Base-by-base conservation (phyloP, 2,329 filamentous ascomycete species). In the Calonectria multiphialidica region DNA sequence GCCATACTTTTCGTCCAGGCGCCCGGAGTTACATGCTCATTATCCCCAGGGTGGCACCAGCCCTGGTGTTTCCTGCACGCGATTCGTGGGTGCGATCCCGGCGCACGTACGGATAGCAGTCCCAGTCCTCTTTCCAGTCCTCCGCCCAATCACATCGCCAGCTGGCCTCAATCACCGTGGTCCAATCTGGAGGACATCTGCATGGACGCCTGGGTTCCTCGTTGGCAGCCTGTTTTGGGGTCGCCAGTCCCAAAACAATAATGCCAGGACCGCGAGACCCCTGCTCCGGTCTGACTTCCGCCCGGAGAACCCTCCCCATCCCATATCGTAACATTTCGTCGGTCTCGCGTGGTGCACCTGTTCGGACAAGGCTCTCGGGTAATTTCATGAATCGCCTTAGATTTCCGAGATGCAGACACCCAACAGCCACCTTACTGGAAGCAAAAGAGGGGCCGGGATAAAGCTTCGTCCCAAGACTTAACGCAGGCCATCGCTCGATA, bases 401-500 rank as follows among this genome's bases (percentile, higher is more conserved):
- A 66, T 62, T 70, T 72, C 71, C 69, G 68, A 61, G 74, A 66
- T 70, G 68, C 16, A 72, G 42, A 71, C 66, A 66, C 74, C 70
- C 59, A 72, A 49, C 74, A 77, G 72, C 75, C 75, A 70, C 49
- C 35, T 72, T 72, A 57, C 68, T 76, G 70, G 75, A 70, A 77
- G 67, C 59, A 66, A 35, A 66, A 70, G 66, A 64, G 59, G 45
- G 72, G 61, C 68, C 64, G 61, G 68, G 76, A 78, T 42, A 35
- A 61, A 61, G 37, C 57, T 35, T 61, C 57, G 21, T 61, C 23
- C 16, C n/a, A 30, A 57, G 23, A 57, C 53, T 57, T 10, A 23
- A 25, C 53, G 18, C 71, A 78, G 69, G 55, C 42, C 70, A 62
- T 74, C 63, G 65, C 73, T 73, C 73, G 62, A 65, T 68, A 68